Evolutionary conservation across 306 rosid species (phyloP).

Genomic region (Alnus rubra): DNA sequence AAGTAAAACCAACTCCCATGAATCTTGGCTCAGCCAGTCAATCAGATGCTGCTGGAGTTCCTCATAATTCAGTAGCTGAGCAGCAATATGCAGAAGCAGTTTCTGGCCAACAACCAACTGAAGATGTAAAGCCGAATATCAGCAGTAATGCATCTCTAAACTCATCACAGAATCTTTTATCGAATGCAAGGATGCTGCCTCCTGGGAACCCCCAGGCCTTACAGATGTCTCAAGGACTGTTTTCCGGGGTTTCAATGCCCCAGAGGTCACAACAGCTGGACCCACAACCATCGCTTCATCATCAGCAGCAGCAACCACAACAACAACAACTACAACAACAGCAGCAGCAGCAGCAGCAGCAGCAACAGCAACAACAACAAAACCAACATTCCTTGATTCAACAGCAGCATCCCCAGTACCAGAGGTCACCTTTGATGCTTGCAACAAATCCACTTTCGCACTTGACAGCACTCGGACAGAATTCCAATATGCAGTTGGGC

Average conservation of each 20-base stretch:
- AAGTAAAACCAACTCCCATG: slow-evolving; percentile 50
- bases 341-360: slow-evolving; percentile 21
- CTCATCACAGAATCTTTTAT: slow-evolving; percentile 62
- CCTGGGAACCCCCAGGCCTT: slow-evolving; percentile 85
- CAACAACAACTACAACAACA: slow-evolving; percentile 6
- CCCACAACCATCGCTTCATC: slow-evolving; percentile 60
- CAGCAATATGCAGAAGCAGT: slow-evolving; percentile 73
- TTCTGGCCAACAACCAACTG: slow-evolving; percentile 64
- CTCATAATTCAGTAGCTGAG: slow-evolving; percentile 59
- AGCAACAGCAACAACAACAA: slow-evolving; percentile 49
- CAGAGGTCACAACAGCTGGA: slow-evolving; percentile 72
- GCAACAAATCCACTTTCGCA: slow-evolving; percentile 67
- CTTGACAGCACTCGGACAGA: slow-evolving; percentile 66
- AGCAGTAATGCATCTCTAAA: slow-evolving; percentile 55
- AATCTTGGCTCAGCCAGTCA: slow-evolving; percentile 55
- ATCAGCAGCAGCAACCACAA: slow-evolving; percentile 27
- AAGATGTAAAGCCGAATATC: slow-evolving; percentile 52
- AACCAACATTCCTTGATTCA: slow-evolving; percentile 69
- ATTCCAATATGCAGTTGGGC: slow-evolving; percentile 65
- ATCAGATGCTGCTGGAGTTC: slow-evolving; percentile 42
- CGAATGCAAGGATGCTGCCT: slow-evolving; percentile 81
- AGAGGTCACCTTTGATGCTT: slow-evolving; percentile 71
- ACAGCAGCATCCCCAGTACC: slow-evolving; percentile 78
- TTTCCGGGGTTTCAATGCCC: slow-evolving; percentile 69
- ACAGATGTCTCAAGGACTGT: slow-evolving; percentile 86